Evolutionary conservation across 192 early-diverging fungal species (phyloP), one percentile per base, ranked within the genome.

Genomic region (Coemansia sp.): DNA sequence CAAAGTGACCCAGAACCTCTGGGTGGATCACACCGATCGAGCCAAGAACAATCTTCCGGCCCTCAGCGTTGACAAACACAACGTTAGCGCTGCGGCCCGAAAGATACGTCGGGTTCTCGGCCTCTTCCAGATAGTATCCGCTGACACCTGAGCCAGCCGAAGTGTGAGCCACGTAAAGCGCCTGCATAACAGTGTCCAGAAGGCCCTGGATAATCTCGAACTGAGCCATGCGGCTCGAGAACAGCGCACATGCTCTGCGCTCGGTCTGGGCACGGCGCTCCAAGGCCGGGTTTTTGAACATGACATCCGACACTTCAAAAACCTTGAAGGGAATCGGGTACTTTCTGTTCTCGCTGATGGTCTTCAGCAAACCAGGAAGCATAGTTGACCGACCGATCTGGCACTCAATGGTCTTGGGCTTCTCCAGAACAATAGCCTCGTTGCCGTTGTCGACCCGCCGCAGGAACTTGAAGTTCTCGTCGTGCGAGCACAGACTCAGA

Each of bases 221-320:
- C 65, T 73, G 63, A 16, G 94, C 95, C 66, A 91, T 89, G 14
- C 86, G 83, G 79, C 87, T 89, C 20, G 87, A 86, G 77, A 94
- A 98, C 28, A 94, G 83, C 8, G 90, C 91, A 56, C 91, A 91
- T 48, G 97, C 84, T 62, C 90, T 92, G 45, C 97, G 87, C 76
- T 94, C 85, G 83, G 98, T 99, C 65, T 91, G 77, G 5, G 92
- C 87, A n/a, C 90, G 83, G 61, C 93, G 84, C 69, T 94, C 94
- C 50, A 73, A 64, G 8, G 85, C 74, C 20, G 94, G 88, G 76
- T 96, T 93, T 83, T 96, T 94, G 69, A 95, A 79, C 18, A 92
- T 92, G 30, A 96, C 88, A 62, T 99, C 96, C 31, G 93, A 93
- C 33, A 98, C 94, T 75, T 99, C 97, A 72, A 99, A 99, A 64